Evolutionary conservation across 2,329 filamentous ascomycete genomes (phyloP), one percentile per base, ranked within the genome.

Genomic region (Paecilomyces fulvus): DNA sequence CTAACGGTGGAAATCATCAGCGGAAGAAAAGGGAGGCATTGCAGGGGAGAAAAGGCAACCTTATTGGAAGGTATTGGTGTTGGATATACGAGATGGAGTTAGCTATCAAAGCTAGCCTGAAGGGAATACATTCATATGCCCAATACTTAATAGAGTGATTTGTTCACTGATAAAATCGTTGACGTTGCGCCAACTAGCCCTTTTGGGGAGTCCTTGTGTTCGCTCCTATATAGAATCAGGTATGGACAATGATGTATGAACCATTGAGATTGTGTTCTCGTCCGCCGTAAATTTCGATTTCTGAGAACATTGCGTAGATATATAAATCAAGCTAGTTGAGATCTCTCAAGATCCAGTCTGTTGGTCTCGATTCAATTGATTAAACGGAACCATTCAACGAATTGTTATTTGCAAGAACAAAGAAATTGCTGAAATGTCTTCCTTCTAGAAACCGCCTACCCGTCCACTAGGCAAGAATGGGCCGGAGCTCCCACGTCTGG

Each of bases 401-500:
- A 43, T 43, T 9, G 10, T 43, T n/a, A 3, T 9, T 17, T 17
- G 5, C 3, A 43, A 17, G 17, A 43, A 43, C 8, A 43, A 20
- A 43, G 6, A 2, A 28, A 6, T 28, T 28, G 25, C 33, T 3
- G 20, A 43, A 3, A 55, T 51, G 46, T n/a, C 55, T 3, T 21
- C 43, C 4, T 4, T 53, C 5, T 11, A 43, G 21, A 56, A 5
- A 49, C 21, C 60, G 28, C 57, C 55, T 14, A 59, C 51, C 30
- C 58, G 60, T 14, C 50, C 52, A 30, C 49, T 63, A 30, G 61
- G 60, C 11, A 63, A 57, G 43, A 48, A 56, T 55, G 61, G 60
- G 8, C 61, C 59, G 11, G 53, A 55, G 21, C 56, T 63, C n/a
- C 54, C 61, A 30, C 57, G 57, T 9, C 46, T 61, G 7, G 60